These are phyloP conservation scores for Jatropha multifida DNA, from an alignment of 441 rosid genomes.

Conservation along the genomic window DNA sequence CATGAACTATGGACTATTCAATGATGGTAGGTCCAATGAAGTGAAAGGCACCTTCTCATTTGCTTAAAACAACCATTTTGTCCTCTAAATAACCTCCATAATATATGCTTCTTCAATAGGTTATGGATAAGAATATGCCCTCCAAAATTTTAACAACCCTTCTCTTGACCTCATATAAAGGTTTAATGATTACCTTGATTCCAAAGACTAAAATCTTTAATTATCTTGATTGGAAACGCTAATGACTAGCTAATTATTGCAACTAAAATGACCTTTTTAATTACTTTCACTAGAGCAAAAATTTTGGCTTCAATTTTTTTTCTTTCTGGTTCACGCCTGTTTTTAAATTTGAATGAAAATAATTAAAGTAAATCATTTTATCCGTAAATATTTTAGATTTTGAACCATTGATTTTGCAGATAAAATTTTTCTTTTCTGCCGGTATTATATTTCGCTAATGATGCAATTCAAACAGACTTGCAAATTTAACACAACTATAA, in stretches of 20 bases:
- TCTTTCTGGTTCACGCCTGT: no score
- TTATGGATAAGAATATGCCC: slow-evolving; percentile 13
- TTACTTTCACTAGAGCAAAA: no score
- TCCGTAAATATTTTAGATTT: no score
- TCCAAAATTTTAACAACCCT: slow-evolving; percentile 11
- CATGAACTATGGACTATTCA: slow-evolving; percentile 28
- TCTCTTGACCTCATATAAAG: background rate
- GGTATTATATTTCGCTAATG: no score
- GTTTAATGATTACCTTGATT: slow-evolving; percentile 2
- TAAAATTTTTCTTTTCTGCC: no score
- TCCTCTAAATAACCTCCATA: background rate
- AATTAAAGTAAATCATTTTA: no score
- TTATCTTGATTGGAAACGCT: background rate
- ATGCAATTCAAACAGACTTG: no score
- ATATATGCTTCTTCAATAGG: background rate
- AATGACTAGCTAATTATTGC: background rate
- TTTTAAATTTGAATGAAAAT: no score
- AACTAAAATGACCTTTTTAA: no score
- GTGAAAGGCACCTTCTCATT: slow-evolving; percentile 26
- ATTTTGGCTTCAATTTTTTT: no score
- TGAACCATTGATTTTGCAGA: no score
- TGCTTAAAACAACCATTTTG: background rate
- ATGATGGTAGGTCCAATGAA: slow-evolving; percentile 29
- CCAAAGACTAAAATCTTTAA: background rate
- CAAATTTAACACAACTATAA: no score